Evolutionary conservation across 2,329 filamentous ascomycete species (phyloP), one percentile per base, ranked within the genome.

Genomic region (Aspergillus neoniger): DNA sequence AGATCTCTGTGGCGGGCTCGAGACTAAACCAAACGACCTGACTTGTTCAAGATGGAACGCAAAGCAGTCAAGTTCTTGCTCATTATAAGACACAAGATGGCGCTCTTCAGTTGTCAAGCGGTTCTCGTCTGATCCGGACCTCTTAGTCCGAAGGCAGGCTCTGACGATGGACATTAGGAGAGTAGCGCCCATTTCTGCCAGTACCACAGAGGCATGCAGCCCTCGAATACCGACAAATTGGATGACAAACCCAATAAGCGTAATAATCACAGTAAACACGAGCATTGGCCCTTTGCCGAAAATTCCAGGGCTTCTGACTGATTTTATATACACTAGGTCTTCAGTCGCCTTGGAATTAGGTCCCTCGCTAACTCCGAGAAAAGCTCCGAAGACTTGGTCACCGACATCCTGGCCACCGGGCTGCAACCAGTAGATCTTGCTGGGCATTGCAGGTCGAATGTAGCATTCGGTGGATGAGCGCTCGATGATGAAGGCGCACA

Each of bases 201-300:
- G 57, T 15, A 72, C 72, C 7, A 79, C 73, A 0, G 74, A 75
- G 1, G 75, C 66, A 54, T 78, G 74, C 5, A 78, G 65, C 1
- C 73, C 76, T 51, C 76, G 67, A 1, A 77, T 64, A 2, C 77
- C 77, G 7, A 79, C 64, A 30, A 79, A 79, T 55, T 79, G 76
- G 1, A 74, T 49, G 3, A 78, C 63, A 17, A 75, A 79, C 1
- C 76, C 76, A 4, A 71, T 2, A 10, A 75, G 58, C 0, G 75
- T 74, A 1, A 70, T 52, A 0, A 48, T 15, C 8, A 77, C 57
- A 3, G 69, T 67, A 6, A 63, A 56, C 2, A 71, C 49, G 1
- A 74, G 66, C 5, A 68, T 54, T 1, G 66, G 8, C 3, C 64
- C 55, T 12, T 64, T 64, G 1, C 51, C 58, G 2, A 65, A 52